phyloP scores from a whole-genome alignment of 495 filamentous ascomycete species.

The Thozetella sp. region DNA sequence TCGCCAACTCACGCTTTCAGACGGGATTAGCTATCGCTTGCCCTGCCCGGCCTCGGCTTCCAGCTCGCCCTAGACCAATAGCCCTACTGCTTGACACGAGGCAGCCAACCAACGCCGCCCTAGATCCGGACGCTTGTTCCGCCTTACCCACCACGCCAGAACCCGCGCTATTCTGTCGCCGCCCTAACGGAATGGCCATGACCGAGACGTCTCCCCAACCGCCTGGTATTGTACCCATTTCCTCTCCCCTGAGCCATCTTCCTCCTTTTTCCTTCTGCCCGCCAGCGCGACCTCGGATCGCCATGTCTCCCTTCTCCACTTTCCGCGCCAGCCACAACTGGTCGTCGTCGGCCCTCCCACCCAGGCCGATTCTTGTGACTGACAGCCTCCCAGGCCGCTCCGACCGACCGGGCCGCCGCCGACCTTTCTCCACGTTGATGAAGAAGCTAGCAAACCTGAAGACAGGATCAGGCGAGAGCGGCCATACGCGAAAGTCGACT shows the following conservation, averaged over 20 bases:
- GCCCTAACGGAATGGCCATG: slow-evolving; percentile 59
- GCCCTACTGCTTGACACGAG: not conserved
- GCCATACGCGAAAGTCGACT: slow-evolving; percentile 43
- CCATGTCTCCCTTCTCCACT: slow-evolving; percentile 16
- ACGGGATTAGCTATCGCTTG: not conserved
- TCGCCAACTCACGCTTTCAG: not conserved
- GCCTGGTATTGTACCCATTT: slow-evolving; percentile 55
- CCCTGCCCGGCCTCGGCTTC: not conserved
- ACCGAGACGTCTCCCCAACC: slow-evolving; percentile 64
- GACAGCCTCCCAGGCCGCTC: slow-evolving; percentile 35
- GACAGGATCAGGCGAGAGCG: slow-evolving; percentile 45
- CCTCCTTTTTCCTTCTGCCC: slow-evolving; percentile 14
- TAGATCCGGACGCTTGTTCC: not conserved
- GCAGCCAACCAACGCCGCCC: not conserved
- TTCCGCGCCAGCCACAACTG: slow-evolving; percentile 16
- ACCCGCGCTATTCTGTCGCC: not conserved
- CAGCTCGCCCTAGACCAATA: not conserved
- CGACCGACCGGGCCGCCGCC: slow-evolving; percentile 61
- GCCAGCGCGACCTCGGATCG: not conserved
- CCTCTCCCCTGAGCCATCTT: slow-evolving; percentile 12
- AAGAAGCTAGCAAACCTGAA: slow-evolving; percentile 91
- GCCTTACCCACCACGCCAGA: not conserved
- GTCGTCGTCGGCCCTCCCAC: slow-evolving; percentile 7
- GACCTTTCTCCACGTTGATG: slow-evolving; percentile 91
- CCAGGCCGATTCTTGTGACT: slow-evolving; percentile 14